These are phyloP conservation scores for Tricholoma saponaceum DNA, from an alignment of 768 basidiomycete species.

Conservation along the genomic window DNA sequence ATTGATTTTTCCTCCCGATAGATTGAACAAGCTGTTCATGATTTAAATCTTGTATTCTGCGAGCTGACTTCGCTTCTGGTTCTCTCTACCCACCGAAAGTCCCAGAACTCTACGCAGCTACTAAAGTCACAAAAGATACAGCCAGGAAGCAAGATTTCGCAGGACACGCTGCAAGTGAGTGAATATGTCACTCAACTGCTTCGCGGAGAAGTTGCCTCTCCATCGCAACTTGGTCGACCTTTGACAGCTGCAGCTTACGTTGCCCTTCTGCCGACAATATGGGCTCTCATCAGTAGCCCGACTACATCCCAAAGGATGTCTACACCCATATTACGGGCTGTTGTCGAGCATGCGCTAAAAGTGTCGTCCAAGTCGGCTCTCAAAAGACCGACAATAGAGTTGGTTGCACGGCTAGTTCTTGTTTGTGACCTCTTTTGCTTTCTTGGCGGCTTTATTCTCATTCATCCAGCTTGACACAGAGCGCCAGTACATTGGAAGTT, in stretches of 20 bases:
- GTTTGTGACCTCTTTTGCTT: slow-evolving; percentile 38
- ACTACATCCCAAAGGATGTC: slow-evolving; percentile 16
- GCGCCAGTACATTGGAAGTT: slow-evolving; percentile 45
- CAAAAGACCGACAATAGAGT: slow-evolving; percentile 69
- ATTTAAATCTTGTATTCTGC: slow-evolving; percentile 75
- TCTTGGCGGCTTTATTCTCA: background rate
- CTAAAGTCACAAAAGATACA: background rate
- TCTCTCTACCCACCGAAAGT: slow-evolving; percentile 29
- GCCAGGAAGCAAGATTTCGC: background rate
- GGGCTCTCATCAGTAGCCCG: slow-evolving; percentile 62
- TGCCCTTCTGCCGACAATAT: slow-evolving; percentile 72
- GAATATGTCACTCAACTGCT: slow-evolving; percentile 61
- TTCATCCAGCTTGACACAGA: slow-evolving; percentile 55
- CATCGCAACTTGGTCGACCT: slow-evolving; percentile 42
- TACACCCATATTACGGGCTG: slow-evolving; percentile 44
- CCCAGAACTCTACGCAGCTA: slow-evolving; percentile 18
- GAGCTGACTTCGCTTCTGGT: slow-evolving; percentile 66
- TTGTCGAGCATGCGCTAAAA: slow-evolving; percentile 63
- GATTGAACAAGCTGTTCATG: slow-evolving; percentile 64
- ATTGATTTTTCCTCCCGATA: slow-evolving; percentile 21
- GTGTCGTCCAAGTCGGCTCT: slow-evolving; percentile 55
- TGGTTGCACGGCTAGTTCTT: slow-evolving; percentile 65
- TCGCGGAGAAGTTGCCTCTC: slow-evolving; percentile 40
- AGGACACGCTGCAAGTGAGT: slow-evolving; percentile 28
- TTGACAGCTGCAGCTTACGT: slow-evolving; percentile 57